Evolutionary conservation across 345 rosid genomes (phyloP), one percentile per base, ranked within the genome.

Genomic region (Brassica napus): DNA sequence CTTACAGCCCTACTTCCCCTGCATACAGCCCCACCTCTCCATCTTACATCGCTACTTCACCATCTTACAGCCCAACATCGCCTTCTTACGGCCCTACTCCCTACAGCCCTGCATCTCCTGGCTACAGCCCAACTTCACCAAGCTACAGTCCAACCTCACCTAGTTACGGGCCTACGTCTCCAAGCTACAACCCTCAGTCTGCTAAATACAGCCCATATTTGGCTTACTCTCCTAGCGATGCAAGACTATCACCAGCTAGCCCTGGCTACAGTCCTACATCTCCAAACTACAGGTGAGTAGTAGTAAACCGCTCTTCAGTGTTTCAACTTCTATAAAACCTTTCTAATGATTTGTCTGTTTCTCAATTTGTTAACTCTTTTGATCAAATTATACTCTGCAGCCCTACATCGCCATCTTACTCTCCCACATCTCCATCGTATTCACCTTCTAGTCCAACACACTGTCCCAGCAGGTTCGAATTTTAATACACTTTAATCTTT

Each of bases 221-320:
- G 63, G 97, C 94, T 3, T 93, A 92, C 85, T 95, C 97, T 23
- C 99, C 97, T 6, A 94, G 97, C 85, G 93, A 92, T 77, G 92
- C 98, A 16, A 87, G 97, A 73, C 74, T 94, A 77, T 88, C 97
- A 23, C 95, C 98, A 24, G 77, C 94, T 47, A 91, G 94, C 80
- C 98, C 99, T 28, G 31, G 31, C 3, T 93, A 95, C 84, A 93
- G 98, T 81, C 97, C 98, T 42, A 91, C 97, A 8, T 94, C 98
- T 74, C 98, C 97, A 49, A 91, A 85, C 80, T 94, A 92, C 77
- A 94, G 97, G 98, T 90, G 76, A 57, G 65, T 63, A 44, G 6
- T 16, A 52, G 55, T 18, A 15, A 52, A 52, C 26, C 1, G n/a
- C 26, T 2, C 23, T 31, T 55, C 7, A 5, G 62, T 55, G 35